Conservation (phyloP, 1,139 yeast species). For the Hansenula lynferdii region DNA sequence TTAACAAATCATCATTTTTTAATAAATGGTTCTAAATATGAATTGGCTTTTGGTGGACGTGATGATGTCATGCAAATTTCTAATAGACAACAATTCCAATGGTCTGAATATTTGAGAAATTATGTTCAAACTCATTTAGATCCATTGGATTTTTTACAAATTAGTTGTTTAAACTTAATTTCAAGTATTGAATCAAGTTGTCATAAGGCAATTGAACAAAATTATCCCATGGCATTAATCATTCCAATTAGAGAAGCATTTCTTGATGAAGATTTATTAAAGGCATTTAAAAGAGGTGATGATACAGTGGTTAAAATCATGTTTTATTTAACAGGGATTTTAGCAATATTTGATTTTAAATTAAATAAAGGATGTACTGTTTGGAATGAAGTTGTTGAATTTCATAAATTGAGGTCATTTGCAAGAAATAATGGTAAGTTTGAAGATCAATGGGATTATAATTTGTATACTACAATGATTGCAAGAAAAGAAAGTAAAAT, state of each 20-base stretch:
- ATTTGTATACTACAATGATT: slow-evolving; percentile 6
- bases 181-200: slow-evolving; percentile 6
- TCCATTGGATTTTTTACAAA: not conserved
- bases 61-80: slow-evolving; percentile 1
- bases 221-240: slow-evolving; percentile 17
- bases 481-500: not conserved
- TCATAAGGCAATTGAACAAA: slow-evolving; percentile 7
- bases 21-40: slow-evolving; percentile 8
- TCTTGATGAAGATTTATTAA: slow-evolving; percentile 5
- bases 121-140: slow-evolving; percentile 4
- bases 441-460: slow-evolving; percentile 15
- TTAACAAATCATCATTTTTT: not conserved
- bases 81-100: not conserved
- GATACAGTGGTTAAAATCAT: slow-evolving; percentile 17
- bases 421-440: slow-evolving; percentile 8
- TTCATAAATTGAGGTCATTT: slow-evolving; percentile 10
- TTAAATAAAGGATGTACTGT: slow-evolving; percentile 11
- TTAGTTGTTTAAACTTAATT: slow-evolving; percentile 5
- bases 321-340: slow-evolving; percentile 15
- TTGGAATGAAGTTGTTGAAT: slow-evolving; percentile 23
- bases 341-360: slow-evolving; percentile 20
- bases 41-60: slow-evolving; percentile 8
- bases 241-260: slow-evolving; percentile 10
- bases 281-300: slow-evolving; percentile 11
- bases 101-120: slow-evolving; percentile 5